These are phyloP conservation scores for Babjeviella inositovora DNA, from an alignment of 805 yeast species.

Conservation along the genomic window DNA sequence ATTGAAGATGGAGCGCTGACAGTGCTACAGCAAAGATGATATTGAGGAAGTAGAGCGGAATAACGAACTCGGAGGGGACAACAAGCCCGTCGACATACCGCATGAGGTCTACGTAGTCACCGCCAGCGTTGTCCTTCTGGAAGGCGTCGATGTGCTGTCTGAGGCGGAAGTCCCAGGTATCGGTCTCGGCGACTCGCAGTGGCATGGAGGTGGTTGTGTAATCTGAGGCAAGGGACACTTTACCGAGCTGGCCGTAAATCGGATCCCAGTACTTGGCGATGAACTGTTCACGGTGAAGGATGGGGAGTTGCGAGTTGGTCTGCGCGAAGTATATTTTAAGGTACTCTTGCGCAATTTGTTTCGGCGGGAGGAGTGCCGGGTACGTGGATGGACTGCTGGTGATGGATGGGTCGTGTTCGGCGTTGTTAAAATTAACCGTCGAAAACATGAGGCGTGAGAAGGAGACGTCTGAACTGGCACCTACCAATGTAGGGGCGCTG, in stretches of 20 bases:
- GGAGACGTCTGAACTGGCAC: neutral
- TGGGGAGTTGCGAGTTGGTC: conserved; percentile 71
- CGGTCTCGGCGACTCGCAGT: conserved; percentile 10
- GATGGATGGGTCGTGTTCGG: conserved; percentile 5
- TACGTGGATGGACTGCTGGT: conserved; percentile 9
- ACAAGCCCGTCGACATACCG: no score
- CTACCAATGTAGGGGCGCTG: no score
- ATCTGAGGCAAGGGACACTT: conserved; percentile 41
- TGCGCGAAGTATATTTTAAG: conserved; percentile 57
- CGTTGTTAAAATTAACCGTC: no score
- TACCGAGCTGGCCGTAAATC: conserved; percentile 55
- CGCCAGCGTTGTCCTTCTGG: no score
- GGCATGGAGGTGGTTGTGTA: conserved; percentile 21
- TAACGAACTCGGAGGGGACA: conserved; percentile 30
- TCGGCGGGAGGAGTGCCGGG: conserved; percentile 53
- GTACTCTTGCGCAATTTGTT: conserved; percentile 50
- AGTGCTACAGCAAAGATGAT: conserved; percentile 72
- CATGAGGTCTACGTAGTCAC: no score
- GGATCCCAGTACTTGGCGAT: conserved; percentile 56
- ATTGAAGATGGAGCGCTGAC: conserved; percentile 53
- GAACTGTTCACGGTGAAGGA: conserved; percentile 71
- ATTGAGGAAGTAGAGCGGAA: conserved; percentile 54
- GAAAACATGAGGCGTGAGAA: no score
- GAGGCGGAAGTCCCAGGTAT: no score
- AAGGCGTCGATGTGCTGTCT: no score